Conservation (phyloP, 192 early-diverging fungal genomes). For the Linnemannia elongata region DNA sequence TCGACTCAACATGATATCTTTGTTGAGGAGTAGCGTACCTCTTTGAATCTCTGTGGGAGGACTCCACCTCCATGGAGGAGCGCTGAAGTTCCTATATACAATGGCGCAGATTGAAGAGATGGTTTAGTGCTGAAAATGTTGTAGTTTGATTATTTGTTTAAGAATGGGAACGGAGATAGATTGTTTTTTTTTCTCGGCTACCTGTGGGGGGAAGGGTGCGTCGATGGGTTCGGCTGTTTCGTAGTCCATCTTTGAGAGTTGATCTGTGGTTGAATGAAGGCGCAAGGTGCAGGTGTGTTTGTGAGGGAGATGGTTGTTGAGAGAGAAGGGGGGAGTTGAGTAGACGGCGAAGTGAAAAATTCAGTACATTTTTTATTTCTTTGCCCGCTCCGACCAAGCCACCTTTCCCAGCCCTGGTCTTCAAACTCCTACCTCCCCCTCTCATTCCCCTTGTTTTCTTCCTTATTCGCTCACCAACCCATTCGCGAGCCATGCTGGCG, state of each 20-base stretch:
- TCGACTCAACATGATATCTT: background rate
- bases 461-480: background rate
- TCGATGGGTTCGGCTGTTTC: conserved; percentile 69
- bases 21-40: conserved; percentile 11
- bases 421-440: background rate
- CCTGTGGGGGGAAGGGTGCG: conserved; percentile 73
- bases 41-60: conserved; percentile 38
- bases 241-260: conserved; percentile 41
- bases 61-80: conserved; percentile 32
- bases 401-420: too few relatives aligned
- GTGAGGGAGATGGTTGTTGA: too few relatives aligned
- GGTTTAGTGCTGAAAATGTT: background rate
- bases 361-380: too few relatives aligned
- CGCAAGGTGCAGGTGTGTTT: background rate
- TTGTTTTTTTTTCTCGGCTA: conserved; percentile 28
- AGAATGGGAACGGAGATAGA: background rate
- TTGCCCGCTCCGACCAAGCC: too few relatives aligned
- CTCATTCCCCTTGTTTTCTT: background rate
- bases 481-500: conserved; percentile 13
- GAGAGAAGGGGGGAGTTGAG: too few relatives aligned
- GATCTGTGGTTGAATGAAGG: background rate
- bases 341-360: too few relatives aligned
- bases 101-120: background rate
- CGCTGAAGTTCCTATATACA: conserved; percentile 34
- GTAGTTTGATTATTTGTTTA: background rate